phyloP scores from a whole-genome alignment of 352 stramenopile species.

The Globisporangium orthogonon region DNA sequence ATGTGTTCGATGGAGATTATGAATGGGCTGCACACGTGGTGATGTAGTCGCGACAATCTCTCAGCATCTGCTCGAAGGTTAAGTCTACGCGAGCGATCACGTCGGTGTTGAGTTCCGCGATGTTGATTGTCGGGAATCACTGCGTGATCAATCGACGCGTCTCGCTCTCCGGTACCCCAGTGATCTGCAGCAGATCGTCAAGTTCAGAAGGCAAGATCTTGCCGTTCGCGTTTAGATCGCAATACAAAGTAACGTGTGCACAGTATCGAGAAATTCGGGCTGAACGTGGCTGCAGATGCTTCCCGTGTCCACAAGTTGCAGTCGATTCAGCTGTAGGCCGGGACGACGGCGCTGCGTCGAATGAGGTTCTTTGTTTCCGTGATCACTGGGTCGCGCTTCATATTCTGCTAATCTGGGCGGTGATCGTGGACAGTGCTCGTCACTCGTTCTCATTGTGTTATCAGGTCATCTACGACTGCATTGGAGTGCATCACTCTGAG shows the following conservation, averaged over 20 bases:
- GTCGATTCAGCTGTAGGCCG: neutral
- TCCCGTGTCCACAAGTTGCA: neutral
- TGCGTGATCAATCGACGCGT: neutral
- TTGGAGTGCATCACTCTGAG: too few species aligned
- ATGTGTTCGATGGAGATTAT: conserved; percentile 16
- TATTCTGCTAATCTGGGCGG: neutral
- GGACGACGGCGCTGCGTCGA: neutral
- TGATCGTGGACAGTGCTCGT: too few species aligned
- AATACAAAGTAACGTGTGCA: conserved; percentile 26
- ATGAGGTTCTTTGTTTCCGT: neutral
- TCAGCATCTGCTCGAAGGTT: conserved; percentile 21
- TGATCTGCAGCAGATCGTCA: conserved; percentile 22
- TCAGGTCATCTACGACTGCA: too few species aligned
- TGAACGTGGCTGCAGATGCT: conserved; percentile 16
- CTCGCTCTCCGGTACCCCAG: conserved; percentile 16
- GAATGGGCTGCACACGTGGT: conserved; percentile 11
- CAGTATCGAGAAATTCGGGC: conserved; percentile 20
- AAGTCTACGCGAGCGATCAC: conserved; percentile 6
- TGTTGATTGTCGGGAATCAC: neutral
- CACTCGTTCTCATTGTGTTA: too few species aligned
- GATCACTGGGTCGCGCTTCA: neutral
- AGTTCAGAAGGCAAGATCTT: conserved; percentile 22
- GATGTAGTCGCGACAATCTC: conserved; percentile 15
- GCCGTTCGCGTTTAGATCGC: conserved; percentile 30
- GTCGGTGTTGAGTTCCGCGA: neutral